Percentiles rank a stretch among this genome's conserved stretches.
phyloP scores from a whole-genome alignment of 129 eudicot species.

The Helianthus annuus region DNA sequence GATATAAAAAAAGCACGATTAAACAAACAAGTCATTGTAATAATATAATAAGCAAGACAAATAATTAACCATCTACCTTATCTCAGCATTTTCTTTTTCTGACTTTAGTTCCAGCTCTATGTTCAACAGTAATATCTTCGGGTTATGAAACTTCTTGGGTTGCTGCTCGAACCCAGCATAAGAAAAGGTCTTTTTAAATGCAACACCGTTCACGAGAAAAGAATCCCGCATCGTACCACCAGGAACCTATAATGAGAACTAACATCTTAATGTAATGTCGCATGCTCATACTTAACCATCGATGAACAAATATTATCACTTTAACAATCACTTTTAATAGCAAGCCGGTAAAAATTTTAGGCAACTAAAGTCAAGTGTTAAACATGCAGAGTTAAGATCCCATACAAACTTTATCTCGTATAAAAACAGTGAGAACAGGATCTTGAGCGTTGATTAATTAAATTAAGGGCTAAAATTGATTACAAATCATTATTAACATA shows the following conservation, averaged over 20 bases:
- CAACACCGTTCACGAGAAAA: conserved; percentile 95
- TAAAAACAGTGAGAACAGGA: too few relatives aligned
- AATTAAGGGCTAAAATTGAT: too few relatives aligned
- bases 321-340: conserved; percentile 3
- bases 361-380: not conserved
- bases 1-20: not conserved
- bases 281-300: not conserved
- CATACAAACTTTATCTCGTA: too few relatives aligned
- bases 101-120: conserved; percentile 94
- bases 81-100: conserved; percentile 98
- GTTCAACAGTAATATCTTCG: conserved; percentile 85
- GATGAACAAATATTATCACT: not conserved
- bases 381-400: too few relatives aligned
- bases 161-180: conserved; percentile 99
- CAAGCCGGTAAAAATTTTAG: conserved; percentile 7
- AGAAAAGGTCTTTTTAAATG: conserved; percentile 95
- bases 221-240: conserved; percentile 98
- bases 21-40: not conserved
- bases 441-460: too few relatives aligned
- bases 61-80: conserved; percentile 50
- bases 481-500: too few relatives aligned
- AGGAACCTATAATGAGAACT: conserved; percentile 58
- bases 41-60: conserved; percentile 2
- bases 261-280: not conserved
- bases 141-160: conserved; percentile 83